Evolutionary conservation across 768 basidiomycete species (phyloP).

Genomic region (Punctularia strigosozonata): DNA sequence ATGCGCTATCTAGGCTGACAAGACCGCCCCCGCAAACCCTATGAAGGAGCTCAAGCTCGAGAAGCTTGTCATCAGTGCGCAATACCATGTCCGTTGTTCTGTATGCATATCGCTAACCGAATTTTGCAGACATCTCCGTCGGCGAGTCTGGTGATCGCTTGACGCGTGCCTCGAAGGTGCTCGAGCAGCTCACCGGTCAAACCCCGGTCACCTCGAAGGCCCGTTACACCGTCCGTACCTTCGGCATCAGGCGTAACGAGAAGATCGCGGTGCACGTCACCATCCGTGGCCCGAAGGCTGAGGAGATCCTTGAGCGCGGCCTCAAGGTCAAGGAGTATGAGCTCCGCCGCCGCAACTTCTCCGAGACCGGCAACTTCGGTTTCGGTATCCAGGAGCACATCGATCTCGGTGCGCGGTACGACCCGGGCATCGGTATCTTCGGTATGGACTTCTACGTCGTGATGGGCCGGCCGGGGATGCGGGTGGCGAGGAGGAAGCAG

Average conservation of each 20-base stretch:
- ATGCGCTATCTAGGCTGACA: constrained; percentile 56
- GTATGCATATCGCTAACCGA: constrained; percentile 5
- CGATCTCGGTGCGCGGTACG: constrained; percentile 96
- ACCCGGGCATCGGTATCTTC: constrained; percentile 97
- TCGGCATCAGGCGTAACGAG: constrained; percentile 99
- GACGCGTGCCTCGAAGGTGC: constrained; percentile 97
- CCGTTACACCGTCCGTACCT: constrained; percentile 97
- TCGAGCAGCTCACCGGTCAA: constrained; percentile 99
- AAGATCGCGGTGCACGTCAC: constrained; percentile 99
- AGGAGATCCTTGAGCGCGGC: constrained; percentile 98
- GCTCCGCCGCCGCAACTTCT: constrained; percentile 93
- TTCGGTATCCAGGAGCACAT: constrained; percentile 99
- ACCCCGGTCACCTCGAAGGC: constrained; percentile 99
- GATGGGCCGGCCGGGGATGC: constrained; percentile 91
- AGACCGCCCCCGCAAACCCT: constrained; percentile 79
- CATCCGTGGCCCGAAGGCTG: constrained; percentile 98
- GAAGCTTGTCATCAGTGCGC: constrained; percentile 98
- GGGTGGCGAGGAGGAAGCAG: constrained; percentile 85
- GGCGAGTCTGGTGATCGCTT: constrained; percentile 99
- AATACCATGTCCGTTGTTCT: constrained; percentile 4
- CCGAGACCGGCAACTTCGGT: constrained; percentile 98
- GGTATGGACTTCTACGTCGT: constrained; percentile 99
- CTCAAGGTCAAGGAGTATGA: constrained; percentile 99
- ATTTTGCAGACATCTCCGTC: constrained; percentile 85
- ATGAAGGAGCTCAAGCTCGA: constrained; percentile 96